Evolutionary conservation across 257 asterid species (phyloP).

Genomic region (Forsythia suspensa): DNA sequence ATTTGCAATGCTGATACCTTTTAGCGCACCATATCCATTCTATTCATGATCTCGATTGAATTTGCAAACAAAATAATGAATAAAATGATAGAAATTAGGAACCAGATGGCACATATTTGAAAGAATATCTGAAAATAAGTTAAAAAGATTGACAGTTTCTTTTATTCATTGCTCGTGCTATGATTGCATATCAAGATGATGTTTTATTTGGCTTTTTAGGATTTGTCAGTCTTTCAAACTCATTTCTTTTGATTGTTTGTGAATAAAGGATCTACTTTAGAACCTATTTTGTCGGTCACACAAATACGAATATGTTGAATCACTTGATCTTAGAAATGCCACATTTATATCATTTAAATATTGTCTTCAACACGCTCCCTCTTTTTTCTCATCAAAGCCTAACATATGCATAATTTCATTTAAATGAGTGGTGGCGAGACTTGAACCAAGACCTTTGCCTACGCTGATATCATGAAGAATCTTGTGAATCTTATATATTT

Average conservation of each 20-base stretch:
- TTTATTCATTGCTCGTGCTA: not conserved
- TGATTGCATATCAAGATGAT: not conserved
- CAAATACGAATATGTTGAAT: not conserved
- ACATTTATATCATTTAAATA: not conserved
- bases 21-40: constrained; percentile 9
- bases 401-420: not conserved
- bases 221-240: not conserved
- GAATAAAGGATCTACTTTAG: not conserved
- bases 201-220: not conserved
- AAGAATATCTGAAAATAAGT: not conserved
- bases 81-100: not conserved
- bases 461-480: not conserved
- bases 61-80: not conserved
- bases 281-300: not conserved
- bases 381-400: not conserved
- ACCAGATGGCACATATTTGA: constrained; percentile 6
- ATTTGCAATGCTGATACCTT: not conserved
- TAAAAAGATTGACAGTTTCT: not conserved
- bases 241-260: not conserved
- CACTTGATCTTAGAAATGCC: not conserved
- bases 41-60: constrained; percentile 2
- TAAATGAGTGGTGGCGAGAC: not conserved
- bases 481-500: no score
- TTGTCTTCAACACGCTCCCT: not conserved
- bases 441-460: not conserved